Base-by-base conservation (phyloP, 2,329 filamentous ascomycete genomes). In the Hortaea werneckii region DNA sequence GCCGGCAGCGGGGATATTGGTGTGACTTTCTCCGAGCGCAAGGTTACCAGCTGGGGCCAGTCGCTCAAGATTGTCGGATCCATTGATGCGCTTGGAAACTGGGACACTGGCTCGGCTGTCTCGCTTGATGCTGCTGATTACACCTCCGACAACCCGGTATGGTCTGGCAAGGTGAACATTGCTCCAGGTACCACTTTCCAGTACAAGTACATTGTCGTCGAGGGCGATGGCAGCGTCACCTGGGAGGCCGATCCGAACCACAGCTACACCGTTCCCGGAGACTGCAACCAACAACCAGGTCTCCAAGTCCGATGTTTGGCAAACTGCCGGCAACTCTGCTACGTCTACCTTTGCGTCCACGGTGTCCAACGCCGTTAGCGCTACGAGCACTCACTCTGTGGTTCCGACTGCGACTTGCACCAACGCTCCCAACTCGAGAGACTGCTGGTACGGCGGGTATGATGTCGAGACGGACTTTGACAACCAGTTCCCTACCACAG, bases 21-120 rank as follows among this genome's bases (percentile, higher is more conserved):
- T 0, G 76, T 87, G 6, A 78, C 78, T 0, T 86, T 87, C 65
- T 68, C 78, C 41, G 77, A 75, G 50, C 57, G 70, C 1, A 78
- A 74, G 13, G 70, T 66, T 1, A 87, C 83, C 0, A 58, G 58
- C 2, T 78, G 62, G 41, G 83, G 83, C 4, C 72, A 87, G 61
- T 79, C 73, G 6, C 72, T 88, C 58, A 83, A 80, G 61, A 62
- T 88, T 9, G 70, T 75, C 0, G 84, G 84, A 12, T 78, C 73
- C 45, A 71, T 74, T 41, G 56, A 70, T 1, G 67, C 74, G 29
- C 73, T 88, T 6, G 83, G 83, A 5, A 59, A 52, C 28, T 87
- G 83, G 83, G 67, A 79, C 48, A 52, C 59, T 2, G 46, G 49
- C 12, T 68, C 74, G 0, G 82, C 76, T 0, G 57, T 83, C 2